These are phyloP conservation scores for Asterionellopsis glacialis DNA, from an alignment of 108 stramenopile genomes.

Conservation along the genomic window DNA sequence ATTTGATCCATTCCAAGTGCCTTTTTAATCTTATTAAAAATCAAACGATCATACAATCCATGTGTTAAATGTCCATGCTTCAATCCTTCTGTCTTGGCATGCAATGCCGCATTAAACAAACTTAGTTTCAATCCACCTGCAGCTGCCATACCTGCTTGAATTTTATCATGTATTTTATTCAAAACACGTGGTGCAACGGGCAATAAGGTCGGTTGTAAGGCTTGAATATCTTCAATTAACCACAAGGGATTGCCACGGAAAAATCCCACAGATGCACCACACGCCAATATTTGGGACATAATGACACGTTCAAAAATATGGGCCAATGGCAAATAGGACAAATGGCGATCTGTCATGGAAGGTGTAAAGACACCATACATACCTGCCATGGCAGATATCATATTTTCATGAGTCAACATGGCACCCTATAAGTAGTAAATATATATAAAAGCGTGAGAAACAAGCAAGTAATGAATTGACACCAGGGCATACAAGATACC, in stretches of 20 bases:
- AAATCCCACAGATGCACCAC: slow-evolving; percentile 84
- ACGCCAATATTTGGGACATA: slow-evolving; percentile 42
- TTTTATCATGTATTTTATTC: slow-evolving; percentile 94
- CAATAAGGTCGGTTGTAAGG: slow-evolving; percentile 87
- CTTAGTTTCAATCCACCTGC: slow-evolving; percentile 86
- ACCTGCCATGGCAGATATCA: slow-evolving; percentile 65
- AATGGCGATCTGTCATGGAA: slow-evolving; percentile 69
- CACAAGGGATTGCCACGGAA: slow-evolving; percentile 76
- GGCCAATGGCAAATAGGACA: slow-evolving; percentile 93
- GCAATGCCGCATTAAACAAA: slow-evolving; percentile 86
- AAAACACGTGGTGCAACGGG: slow-evolving; percentile 91
- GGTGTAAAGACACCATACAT: slow-evolving; percentile 23
- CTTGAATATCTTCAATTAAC: slow-evolving; percentile 83
- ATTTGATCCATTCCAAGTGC: slow-evolving; percentile 85
- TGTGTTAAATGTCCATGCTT: slow-evolving; percentile 61
- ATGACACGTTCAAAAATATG: slow-evolving; percentile 94
- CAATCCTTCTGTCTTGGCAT: slow-evolving; percentile 77
- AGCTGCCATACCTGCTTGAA: slow-evolving; percentile 76
- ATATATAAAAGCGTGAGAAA: too few relatives aligned
- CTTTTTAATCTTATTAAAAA: slow-evolving; percentile 90
- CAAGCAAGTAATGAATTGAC: too few relatives aligned
- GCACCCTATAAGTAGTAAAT: slow-evolving; percentile 55
- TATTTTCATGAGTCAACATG: slow-evolving; percentile 84
- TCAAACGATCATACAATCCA: slow-evolving; percentile 85
- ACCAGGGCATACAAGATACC: too few relatives aligned